A percentile compares a stretch with the other conserved stretches of the same genome.
Evolutionary conservation across 768 basidiomycete genomes (phyloP).

Genomic region (Mycena rebaudengoi): DNA sequence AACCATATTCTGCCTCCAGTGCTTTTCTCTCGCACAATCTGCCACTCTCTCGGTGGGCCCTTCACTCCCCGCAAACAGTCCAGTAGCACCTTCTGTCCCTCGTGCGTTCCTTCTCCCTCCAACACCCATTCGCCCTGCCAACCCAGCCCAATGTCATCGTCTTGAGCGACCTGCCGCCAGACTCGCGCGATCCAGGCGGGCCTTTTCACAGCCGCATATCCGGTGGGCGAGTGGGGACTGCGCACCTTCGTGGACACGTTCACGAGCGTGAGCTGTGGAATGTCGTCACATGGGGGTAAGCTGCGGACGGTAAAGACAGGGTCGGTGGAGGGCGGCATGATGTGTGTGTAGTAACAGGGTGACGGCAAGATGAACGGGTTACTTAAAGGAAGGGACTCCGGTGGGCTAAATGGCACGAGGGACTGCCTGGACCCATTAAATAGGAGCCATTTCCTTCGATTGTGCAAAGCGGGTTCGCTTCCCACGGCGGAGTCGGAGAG

Average conservation of each 20-base stretch:
- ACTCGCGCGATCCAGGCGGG: slow-evolving; percentile 73
- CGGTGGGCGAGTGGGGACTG: slow-evolving; percentile 69
- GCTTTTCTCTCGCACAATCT: slow-evolving; percentile 70
- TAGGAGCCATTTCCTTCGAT: slow-evolving; percentile 68
- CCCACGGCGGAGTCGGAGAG: slow-evolving; percentile 25
- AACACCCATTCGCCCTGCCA: slow-evolving; percentile 84
- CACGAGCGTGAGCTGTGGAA: slow-evolving; percentile 59
- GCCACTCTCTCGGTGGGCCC: slow-evolving; percentile 49
- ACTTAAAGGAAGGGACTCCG: slow-evolving; percentile 59
- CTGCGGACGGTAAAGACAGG: slow-evolving; percentile 45
- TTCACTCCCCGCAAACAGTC: slow-evolving; percentile 56
- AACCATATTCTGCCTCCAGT: slow-evolving; percentile 69
- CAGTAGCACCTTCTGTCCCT: slow-evolving; percentile 65
- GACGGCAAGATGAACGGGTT: slow-evolving; percentile 73
- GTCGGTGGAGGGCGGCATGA: slow-evolving; percentile 54
- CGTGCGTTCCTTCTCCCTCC: slow-evolving; percentile 80
- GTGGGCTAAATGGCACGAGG: slow-evolving; percentile 70
- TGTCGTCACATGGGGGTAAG: slow-evolving; percentile 47
- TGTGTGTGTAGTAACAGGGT: slow-evolving; percentile 80
- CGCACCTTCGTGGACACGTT: slow-evolving; percentile 55
- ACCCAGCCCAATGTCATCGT: slow-evolving; percentile 41
- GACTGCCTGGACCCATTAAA: slow-evolving; percentile 72
- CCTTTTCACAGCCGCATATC: slow-evolving; percentile 65
- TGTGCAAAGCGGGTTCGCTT: slow-evolving; percentile 18
- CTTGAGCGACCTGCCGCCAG: slow-evolving; percentile 39